These are phyloP conservation scores for Entomortierella lignicola DNA, from an alignment of 192 early-diverging fungal species.

Conservation along the genomic window DNA sequence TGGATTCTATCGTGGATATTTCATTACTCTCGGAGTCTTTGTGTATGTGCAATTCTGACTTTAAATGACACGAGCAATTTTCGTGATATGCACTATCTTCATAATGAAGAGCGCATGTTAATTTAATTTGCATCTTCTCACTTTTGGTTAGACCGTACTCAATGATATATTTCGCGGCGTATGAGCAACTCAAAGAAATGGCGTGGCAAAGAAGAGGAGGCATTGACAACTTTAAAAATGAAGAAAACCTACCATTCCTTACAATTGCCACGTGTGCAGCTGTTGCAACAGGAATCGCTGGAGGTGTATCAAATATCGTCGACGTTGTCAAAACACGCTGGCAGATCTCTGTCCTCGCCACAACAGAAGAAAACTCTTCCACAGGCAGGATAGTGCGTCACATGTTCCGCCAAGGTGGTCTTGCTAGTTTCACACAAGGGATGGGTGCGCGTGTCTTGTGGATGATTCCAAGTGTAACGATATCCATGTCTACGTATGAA, in stretches of 20 bases:
- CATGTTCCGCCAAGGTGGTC: constrained; percentile 67
- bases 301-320: constrained; percentile 70
- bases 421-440: constrained; percentile 72
- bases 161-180: constrained; percentile 48
- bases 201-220: constrained; percentile 19
- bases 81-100: too few species aligned
- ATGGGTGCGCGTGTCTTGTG: constrained; percentile 75
- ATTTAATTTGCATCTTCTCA: too few species aligned
- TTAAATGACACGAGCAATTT: neutral
- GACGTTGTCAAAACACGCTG: constrained; percentile 89
- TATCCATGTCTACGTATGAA: constrained; percentile 82
- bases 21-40: constrained; percentile 78
- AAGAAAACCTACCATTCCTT: constrained; percentile 59
- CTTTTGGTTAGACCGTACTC: constrained; percentile 39
- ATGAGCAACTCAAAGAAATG: constrained; percentile 44
- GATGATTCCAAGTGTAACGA: constrained; percentile 74
- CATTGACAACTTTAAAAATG: neutral
- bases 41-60: constrained; percentile 66
- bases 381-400: constrained; percentile 54
- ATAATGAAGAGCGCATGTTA: too few species aligned
- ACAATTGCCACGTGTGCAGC: constrained; percentile 71
- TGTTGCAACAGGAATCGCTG: constrained; percentile 67
- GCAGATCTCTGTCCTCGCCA: constrained; percentile 64
- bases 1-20: constrained; percentile 83
- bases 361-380: constrained; percentile 27